Evolutionary conservation across 2,329 filamentous ascomycete species (phyloP), one percentile per base, ranked within the genome.

Genomic region (Sarocladium brachiariae): DNA sequence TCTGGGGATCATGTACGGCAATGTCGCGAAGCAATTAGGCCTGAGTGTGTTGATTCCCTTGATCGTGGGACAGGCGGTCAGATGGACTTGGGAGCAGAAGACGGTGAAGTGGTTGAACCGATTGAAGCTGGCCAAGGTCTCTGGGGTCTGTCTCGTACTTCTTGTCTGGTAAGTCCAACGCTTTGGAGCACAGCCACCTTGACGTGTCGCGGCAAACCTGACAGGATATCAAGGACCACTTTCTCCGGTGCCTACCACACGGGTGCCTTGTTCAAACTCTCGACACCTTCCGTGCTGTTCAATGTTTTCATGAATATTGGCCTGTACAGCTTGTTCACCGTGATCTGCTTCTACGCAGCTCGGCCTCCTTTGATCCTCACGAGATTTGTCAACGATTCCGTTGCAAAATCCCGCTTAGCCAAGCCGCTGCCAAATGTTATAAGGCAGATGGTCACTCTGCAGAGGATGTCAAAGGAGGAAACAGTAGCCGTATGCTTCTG

Each of bases 401-500:
- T 73, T 4, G 64, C 63, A 24, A 63, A 66, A 8, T 69, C 66
- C 1, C 30, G 45, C 0, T 63, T 4, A 55, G 57, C 2, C 51
- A 35, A n/a, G 45, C 1, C 56, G 52, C 46, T 43, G 23, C 55
- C 69, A 9, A 69, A 67, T 2, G 24, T n/a, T 5, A 67, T 39
- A 14, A 59, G 62, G 51, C 63, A 62, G 38, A 59, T 57, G 8
- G n/a, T 80, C 2, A 75, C 74, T 1, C 63, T 76, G 2, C 64
- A 73, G 31, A 79, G 74, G 58, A 72, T 86, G 61, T 67, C 75
- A 0, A 76, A 75, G 33, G 75, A 78, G 52, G 80, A 87, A 57
- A 78, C 84, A 0, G 77, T 88, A 47, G 83, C 86, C 0, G 78
- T 87, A 13, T 87, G 84, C 57, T 88, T 88, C 64, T 87, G 84